These are phyloP conservation scores for Aspergillus egyptiacus DNA, from an alignment of 495 filamentous ascomycete species.

Conservation along the genomic window DNA sequence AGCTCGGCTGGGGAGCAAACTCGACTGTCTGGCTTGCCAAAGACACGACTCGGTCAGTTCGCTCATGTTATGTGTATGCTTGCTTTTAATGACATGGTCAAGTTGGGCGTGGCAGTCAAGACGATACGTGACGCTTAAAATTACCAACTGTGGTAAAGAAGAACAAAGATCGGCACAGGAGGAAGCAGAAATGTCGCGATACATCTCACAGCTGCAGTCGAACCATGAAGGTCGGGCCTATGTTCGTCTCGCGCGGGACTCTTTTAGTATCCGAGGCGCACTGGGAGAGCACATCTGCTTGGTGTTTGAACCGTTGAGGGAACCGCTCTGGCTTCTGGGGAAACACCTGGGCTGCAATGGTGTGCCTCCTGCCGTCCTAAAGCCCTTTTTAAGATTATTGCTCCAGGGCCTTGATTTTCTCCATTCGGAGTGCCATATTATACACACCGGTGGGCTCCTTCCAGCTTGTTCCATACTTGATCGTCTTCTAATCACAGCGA, in stretches of 20 bases:
- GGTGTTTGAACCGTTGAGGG: slow-evolving; percentile 30
- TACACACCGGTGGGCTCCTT: slow-evolving; percentile 30
- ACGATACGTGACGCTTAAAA: slow-evolving; percentile 30
- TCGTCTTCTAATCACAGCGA: background rate
- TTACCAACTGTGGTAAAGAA: slow-evolving; percentile 22
- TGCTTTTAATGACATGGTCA: slow-evolving; percentile 12
- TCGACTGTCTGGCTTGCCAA: slow-evolving; percentile 34
- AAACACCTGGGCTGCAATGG: slow-evolving; percentile 18
- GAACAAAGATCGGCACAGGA: slow-evolving; percentile 21
- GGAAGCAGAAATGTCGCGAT: slow-evolving; percentile 25
- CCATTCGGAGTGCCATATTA: slow-evolving; percentile 31
- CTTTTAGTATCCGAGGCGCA: slow-evolving; percentile 22
- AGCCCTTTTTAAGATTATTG: slow-evolving; percentile 24
- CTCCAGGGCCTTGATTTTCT: slow-evolving; percentile 34
- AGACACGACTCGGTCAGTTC: slow-evolving; percentile 21
- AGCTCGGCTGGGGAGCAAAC: slow-evolving; percentile 31
- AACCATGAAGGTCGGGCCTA: slow-evolving; percentile 24
- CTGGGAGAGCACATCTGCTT: slow-evolving; percentile 28
- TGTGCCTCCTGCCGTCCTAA: slow-evolving; percentile 22
- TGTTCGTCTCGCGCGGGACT: slow-evolving; percentile 22
- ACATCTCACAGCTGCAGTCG: slow-evolving; percentile 16
- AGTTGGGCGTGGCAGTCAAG: slow-evolving; percentile 25
- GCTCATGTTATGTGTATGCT: slow-evolving; percentile 1
- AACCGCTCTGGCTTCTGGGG: slow-evolving; percentile 25
- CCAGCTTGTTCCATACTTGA: background rate